Conservation (phyloP, 805 yeast genomes). For the Candida argentea region DNA sequence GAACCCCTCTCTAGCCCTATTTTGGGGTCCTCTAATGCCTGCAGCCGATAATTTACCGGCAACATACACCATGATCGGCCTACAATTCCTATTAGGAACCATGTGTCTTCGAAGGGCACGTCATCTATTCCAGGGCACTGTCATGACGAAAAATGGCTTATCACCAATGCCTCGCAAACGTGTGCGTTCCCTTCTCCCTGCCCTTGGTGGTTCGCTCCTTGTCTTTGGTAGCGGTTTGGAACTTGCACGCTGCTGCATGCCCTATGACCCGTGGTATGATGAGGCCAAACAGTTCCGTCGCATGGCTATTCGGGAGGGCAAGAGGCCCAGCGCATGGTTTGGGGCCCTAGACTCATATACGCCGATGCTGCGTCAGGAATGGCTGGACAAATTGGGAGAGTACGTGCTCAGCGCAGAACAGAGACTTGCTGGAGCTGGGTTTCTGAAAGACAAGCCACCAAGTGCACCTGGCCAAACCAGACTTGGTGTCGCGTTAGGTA, state of each 20-base stretch:
- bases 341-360: conserved; percentile 49
- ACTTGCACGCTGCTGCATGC: conserved; percentile 34
- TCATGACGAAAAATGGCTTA: background rate
- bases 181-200: conserved; percentile 6
- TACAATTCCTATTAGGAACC: conserved; percentile 45
- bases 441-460: background rate
- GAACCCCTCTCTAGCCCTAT: conserved; percentile 9
- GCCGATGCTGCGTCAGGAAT: conserved; percentile 38
- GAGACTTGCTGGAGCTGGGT: conserved; percentile 1
- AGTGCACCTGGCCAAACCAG: background rate
- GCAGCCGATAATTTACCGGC: conserved; percentile 57
- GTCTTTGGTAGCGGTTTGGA: conserved; percentile 51
- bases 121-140: conserved; percentile 5
- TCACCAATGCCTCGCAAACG: background rate
- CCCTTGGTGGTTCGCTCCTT: conserved; percentile 33
- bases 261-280: conserved; percentile 62
- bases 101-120: conserved; percentile 12
- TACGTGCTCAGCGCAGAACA: conserved; percentile 4
- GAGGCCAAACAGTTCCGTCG: conserved; percentile 50
- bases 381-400: conserved; percentile 16
- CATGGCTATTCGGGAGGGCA: conserved; percentile 39
- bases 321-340: conserved; percentile 48
- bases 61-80: conserved; percentile 38
- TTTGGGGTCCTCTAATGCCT: conserved; percentile 66
- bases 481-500: conserved; percentile 6